phyloP scores from a whole-genome alignment of 2,329 filamentous ascomycete species.

The Eutypa lata region DNA sequence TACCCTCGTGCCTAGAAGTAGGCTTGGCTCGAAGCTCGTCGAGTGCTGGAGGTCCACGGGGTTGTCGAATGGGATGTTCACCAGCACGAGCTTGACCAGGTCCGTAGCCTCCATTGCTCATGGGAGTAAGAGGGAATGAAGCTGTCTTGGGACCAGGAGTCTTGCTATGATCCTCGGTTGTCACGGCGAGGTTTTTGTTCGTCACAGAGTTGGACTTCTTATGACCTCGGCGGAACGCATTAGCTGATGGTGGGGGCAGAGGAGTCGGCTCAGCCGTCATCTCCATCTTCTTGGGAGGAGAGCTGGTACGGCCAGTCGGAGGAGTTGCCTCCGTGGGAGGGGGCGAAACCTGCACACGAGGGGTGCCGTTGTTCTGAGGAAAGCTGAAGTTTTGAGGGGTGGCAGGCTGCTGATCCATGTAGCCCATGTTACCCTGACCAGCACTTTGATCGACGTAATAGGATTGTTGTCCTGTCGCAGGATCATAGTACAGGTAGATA shows the following conservation, averaged over 20 bases:
- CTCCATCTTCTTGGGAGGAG: slow-evolving; percentile 63
- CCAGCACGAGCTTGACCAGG: slow-evolving; percentile 90
- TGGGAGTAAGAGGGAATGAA: slow-evolving; percentile 74
- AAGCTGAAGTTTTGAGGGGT: slow-evolving; percentile 30
- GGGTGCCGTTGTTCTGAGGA: slow-evolving; percentile 55
- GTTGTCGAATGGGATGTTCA: slow-evolving; percentile 91
- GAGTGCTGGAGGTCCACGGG: slow-evolving; percentile 83
- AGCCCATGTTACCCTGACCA: slow-evolving; percentile 35
- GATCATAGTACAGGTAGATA: slow-evolving; percentile 80
- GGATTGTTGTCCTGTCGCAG: slow-evolving; percentile 77
- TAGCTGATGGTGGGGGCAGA: slow-evolving; percentile 82
- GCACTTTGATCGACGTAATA: slow-evolving; percentile 72
- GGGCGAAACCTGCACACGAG: slow-evolving; percentile 79
- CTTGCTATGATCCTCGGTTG: slow-evolving; percentile 46
- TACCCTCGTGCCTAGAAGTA: slow-evolving; percentile 89
- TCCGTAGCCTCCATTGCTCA: slow-evolving; percentile 76
- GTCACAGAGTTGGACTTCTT: slow-evolving; percentile 83
- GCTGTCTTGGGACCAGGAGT: slow-evolving; percentile 73
- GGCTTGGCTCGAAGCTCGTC: slow-evolving; percentile 89
- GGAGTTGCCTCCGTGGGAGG: slow-evolving; percentile 60
- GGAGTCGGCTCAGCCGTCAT: slow-evolving; percentile 67
- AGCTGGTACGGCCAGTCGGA: slow-evolving; percentile 57
- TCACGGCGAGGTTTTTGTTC: slow-evolving; percentile 49
- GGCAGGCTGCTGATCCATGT: slow-evolving; percentile 43
- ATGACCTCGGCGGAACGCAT: slow-evolving; percentile 89